Conservation (phyloP, 495 filamentous ascomycete genomes). For the Elaphomyces granulatus region DNA sequence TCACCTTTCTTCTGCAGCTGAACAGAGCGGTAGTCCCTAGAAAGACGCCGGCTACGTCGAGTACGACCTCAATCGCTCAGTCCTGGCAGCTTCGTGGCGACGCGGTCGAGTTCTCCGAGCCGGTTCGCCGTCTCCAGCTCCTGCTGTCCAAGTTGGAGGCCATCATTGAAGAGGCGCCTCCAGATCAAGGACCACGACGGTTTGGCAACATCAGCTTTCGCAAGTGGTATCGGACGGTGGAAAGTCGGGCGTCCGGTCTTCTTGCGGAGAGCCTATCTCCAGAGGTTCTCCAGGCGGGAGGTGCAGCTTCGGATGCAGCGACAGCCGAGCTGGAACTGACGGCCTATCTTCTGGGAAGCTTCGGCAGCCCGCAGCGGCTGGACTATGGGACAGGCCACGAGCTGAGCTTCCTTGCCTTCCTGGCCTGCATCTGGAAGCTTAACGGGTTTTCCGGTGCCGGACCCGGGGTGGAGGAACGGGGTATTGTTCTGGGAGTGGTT, state of each 20-base stretch:
- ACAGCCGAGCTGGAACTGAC: conserved; percentile 51
- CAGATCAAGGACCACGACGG: conserved; percentile 67
- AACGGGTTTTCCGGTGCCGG: conserved; percentile 46
- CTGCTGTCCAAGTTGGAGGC: conserved; percentile 46
- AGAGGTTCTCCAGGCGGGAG: conserved; percentile 25
- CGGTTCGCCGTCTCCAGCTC: conserved; percentile 46
- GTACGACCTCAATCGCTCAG: conserved; percentile 21
- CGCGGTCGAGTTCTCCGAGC: conserved; percentile 37
- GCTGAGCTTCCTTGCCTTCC: conserved; percentile 81
- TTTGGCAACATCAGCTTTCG: conserved; percentile 89
- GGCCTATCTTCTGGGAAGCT: conserved; percentile 71
- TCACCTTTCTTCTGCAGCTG: conserved; percentile 74
- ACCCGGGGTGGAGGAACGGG: conserved; percentile 49
- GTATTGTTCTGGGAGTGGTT: conserved; percentile 65
- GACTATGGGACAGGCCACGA: conserved; percentile 98
- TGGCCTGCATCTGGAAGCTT: conserved; percentile 82
- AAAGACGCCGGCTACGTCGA: conserved; percentile 19
- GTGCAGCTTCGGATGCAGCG: conserved; percentile 10
- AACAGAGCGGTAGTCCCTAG: conserved; percentile 76
- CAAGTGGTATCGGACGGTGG: conserved; percentile 60
- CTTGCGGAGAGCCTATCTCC: conserved; percentile 47
- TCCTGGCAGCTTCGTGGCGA: conserved; percentile 40
- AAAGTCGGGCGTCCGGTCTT: conserved; percentile 39
- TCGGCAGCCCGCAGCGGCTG: conserved; percentile 75
- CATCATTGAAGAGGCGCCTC: conserved; percentile 65